Conservation (phyloP, 1,284 basidiomycete species). For the Hypsizygus ulmarius region DNA sequence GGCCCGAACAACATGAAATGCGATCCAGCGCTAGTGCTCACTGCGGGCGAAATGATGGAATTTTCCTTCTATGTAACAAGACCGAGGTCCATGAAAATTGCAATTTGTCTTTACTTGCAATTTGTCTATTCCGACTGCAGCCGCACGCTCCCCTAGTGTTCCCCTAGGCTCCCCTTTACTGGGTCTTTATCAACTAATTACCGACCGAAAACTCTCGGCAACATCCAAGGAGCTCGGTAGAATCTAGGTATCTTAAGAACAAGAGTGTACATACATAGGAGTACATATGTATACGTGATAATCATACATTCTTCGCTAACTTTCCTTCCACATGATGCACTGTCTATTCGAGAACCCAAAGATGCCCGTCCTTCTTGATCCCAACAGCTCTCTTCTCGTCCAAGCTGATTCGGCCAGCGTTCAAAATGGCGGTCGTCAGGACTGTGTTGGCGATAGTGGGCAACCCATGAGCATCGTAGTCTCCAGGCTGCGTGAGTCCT, state of each 20-base stretch:
- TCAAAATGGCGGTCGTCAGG: slow-evolving; percentile 87
- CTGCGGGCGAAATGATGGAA: too few relatives aligned
- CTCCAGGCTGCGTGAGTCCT: slow-evolving; percentile 56
- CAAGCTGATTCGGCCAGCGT: slow-evolving; percentile 85
- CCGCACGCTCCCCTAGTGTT: too few relatives aligned
- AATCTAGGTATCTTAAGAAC: neutral
- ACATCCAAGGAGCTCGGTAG: too few relatives aligned
- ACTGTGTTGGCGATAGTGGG: slow-evolving; percentile 90
- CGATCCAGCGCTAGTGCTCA: too few relatives aligned
- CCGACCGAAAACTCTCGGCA: too few relatives aligned
- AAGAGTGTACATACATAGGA: neutral
- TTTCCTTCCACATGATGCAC: slow-evolving; percentile 5
- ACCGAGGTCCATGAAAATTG: too few relatives aligned
- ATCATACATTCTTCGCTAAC: slow-evolving; percentile 8
- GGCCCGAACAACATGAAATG: too few relatives aligned
- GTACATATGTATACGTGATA: slow-evolving; percentile 3
- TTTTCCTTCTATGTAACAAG: too few relatives aligned
- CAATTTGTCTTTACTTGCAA: too few relatives aligned
- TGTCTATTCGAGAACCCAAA: slow-evolving; percentile 69
- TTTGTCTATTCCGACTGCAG: too few relatives aligned
- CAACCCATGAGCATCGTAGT: slow-evolving; percentile 78
- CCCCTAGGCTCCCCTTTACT: too few relatives aligned
- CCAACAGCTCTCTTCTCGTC: slow-evolving; percentile 83
- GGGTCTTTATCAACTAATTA: too few relatives aligned
- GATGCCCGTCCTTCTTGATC: slow-evolving; percentile 64